phyloP scores from a whole-genome alignment of 2,329 filamentous ascomycete genomes.

The Pseudopyricularia cyperi region DNA sequence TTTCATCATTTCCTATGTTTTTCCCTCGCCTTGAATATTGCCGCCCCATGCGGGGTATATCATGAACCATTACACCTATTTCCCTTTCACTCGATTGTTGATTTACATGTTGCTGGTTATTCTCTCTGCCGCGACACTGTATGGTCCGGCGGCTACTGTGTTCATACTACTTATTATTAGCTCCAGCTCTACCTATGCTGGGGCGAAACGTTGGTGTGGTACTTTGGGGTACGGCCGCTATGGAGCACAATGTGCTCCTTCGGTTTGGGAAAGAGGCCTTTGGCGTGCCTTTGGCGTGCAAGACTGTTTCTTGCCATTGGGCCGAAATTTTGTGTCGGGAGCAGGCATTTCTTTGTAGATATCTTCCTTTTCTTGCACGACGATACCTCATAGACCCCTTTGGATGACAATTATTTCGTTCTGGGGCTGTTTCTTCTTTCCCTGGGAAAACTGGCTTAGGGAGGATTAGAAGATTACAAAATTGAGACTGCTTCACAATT shows the following conservation, averaged over 20 bases:
- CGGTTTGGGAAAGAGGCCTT: too few species aligned
- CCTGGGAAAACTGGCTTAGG: neutral
- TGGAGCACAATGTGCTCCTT: too few species aligned
- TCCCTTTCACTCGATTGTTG: neutral
- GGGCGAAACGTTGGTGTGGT: neutral
- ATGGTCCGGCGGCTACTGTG: neutral
- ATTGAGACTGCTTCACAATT: slow-evolving; percentile 1
- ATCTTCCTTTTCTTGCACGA: slow-evolving; percentile 6
- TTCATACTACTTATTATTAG: neutral
- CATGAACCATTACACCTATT: neutral
- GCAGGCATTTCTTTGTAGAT: slow-evolving; percentile 1
- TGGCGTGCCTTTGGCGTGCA: too few species aligned
- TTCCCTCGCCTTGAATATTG: neutral
- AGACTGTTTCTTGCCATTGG: too few species aligned
- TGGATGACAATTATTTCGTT: slow-evolving; percentile 5
- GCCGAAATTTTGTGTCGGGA: neutral
- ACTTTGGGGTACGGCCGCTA: too few species aligned
- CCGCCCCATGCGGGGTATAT: neutral
- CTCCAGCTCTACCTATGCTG: neutral
- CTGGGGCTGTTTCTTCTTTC: neutral
- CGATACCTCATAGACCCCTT: slow-evolving; percentile 11
- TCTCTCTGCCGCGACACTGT: neutral
- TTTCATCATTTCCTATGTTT: neutral
- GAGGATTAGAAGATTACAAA: slow-evolving; percentile 1
- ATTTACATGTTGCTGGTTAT: neutral